A percentile compares a stretch with the other conserved stretches of the same genome.
These are phyloP conservation scores for Lentinula lateritia DNA, from an alignment of 768 basidiomycete genomes.

Conservation along the genomic window DNA sequence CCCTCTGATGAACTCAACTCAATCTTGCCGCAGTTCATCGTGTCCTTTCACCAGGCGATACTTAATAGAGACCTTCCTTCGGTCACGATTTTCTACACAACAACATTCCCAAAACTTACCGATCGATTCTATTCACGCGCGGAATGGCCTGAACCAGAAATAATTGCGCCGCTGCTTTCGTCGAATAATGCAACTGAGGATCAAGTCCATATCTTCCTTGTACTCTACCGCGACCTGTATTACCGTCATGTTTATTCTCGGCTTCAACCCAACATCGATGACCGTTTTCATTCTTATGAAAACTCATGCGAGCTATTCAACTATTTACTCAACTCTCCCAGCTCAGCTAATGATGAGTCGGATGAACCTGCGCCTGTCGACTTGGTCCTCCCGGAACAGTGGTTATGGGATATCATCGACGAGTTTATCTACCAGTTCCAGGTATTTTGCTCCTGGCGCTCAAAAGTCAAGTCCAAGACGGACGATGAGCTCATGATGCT, in stretches of 20 bases:
- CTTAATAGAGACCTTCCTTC: conserved; percentile 85
- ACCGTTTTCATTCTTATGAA: conserved; percentile 96
- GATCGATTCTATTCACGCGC: conserved; percentile 92
- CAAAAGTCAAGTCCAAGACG: conserved; percentile 76
- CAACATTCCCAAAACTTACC: conserved; percentile 94
- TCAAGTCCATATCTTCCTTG: conserved; percentile 88
- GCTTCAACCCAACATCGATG: conserved; percentile 91
- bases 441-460: conserved; percentile 89
- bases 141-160: conserved; percentile 97
- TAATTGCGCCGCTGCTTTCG: conserved; percentile 85
- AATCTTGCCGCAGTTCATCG: conserved; percentile 64
- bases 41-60: conserved; percentile 92
- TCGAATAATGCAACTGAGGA: conserved; percentile 1
- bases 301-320: conserved; percentile 99
- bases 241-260: conserved; percentile 96
- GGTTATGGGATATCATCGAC: conserved; percentile 98
- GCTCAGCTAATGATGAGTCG: conserved; percentile 19
- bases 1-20: background rate
- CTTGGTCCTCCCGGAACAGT: conserved; percentile 94
- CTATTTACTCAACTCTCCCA: conserved; percentile 79
- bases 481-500: conserved; percentile 87
- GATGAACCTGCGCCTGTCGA: conserved; percentile 92
- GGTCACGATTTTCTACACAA: conserved; percentile 92
- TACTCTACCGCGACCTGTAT: conserved; percentile 94
- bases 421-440: conserved; percentile 99